Evolutionary conservation across 495 filamentous ascomycete genomes (phyloP).

Genomic region (Daldinia loculata): DNA sequence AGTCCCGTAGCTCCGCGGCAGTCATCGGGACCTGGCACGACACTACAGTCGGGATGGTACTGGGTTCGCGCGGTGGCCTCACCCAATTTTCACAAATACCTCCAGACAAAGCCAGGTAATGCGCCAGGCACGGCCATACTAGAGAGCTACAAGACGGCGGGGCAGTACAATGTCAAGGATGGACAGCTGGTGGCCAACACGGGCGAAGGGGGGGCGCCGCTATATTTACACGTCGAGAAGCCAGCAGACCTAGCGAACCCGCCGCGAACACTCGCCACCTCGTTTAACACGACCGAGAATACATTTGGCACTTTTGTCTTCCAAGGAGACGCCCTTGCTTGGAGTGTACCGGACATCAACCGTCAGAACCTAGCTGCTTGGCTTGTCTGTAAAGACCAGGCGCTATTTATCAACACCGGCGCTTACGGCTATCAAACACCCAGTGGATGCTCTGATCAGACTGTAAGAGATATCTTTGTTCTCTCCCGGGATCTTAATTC

Average conservation of each 20-base stretch:
- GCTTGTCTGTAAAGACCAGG: slow-evolving; percentile 64
- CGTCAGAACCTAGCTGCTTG: slow-evolving; percentile 66
- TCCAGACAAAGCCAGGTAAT: slow-evolving; percentile 64
- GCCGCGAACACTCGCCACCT: slow-evolving; percentile 55
- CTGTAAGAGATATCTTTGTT: slow-evolving; percentile 50
- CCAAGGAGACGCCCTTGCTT: slow-evolving; percentile 64
- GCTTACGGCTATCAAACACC: slow-evolving; percentile 67
- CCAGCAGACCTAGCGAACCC: slow-evolving; percentile 56
- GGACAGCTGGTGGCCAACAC: slow-evolving; percentile 66
- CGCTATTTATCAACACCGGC: slow-evolving; percentile 66
- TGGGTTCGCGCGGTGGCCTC: slow-evolving; percentile 68
- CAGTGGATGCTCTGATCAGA: slow-evolving; percentile 66
- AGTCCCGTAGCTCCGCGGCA: slow-evolving; percentile 22
- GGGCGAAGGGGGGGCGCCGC: slow-evolving; percentile 46
- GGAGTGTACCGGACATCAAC: slow-evolving; percentile 57
- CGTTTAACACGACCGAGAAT: slow-evolving; percentile 62
- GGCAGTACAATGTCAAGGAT: slow-evolving; percentile 65
- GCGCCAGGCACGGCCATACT: slow-evolving; percentile 60
- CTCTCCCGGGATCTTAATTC: background rate
- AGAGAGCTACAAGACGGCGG: slow-evolving; percentile 62
- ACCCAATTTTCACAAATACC: slow-evolving; percentile 71
- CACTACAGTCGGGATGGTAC: slow-evolving; percentile 61
- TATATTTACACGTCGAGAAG: slow-evolving; percentile 59
- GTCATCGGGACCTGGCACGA: slow-evolving; percentile 40
- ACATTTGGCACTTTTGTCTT: slow-evolving; percentile 66